phyloP scores from a whole-genome alignment of 2,329 filamentous ascomycete genomes.

The Trichothecium sympodiale region DNA sequence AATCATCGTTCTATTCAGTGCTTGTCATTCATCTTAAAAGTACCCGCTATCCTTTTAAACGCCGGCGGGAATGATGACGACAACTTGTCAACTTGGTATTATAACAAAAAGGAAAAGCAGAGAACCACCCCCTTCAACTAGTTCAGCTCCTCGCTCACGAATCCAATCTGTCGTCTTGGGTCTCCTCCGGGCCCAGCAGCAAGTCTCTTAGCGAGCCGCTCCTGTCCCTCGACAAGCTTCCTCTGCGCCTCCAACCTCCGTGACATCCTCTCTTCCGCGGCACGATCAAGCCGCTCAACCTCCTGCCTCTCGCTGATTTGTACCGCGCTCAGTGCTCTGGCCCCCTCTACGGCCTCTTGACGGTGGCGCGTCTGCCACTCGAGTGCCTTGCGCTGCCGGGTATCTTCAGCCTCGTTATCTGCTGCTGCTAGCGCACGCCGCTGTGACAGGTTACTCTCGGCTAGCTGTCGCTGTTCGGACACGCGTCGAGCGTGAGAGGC shows the following conservation, averaged over 20 bases:
- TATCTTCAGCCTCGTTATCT: slow-evolving; percentile 33
- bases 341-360: slow-evolving; percentile 33
- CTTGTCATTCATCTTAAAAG: too few species aligned
- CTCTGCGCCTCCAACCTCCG: slow-evolving; percentile 38
- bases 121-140: too few species aligned
- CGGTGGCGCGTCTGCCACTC: slow-evolving; percentile 37
- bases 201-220: slow-evolving; percentile 28
- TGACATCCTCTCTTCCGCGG: slow-evolving; percentile 32
- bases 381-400: slow-evolving; percentile 30
- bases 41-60: too few species aligned
- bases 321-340: slow-evolving; percentile 37
- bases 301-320: slow-evolving; percentile 39
- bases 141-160: slow-evolving; percentile 37
- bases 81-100: too few species aligned
- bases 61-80: too few species aligned
- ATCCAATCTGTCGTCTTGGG: slow-evolving; percentile 41
- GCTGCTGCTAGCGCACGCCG: slow-evolving; percentile 32
- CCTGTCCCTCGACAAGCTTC: slow-evolving; percentile 38
- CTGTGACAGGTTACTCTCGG: slow-evolving; percentile 32
- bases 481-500: slow-evolving; percentile 23
- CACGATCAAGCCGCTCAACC: slow-evolving; percentile 34
- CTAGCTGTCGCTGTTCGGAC: slow-evolving; percentile 34
- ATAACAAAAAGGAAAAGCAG: too few species aligned
- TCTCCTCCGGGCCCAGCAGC: slow-evolving; percentile 24
- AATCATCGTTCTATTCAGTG: too few species aligned